Conservation (phyloP, 2,329 filamentous ascomycete species). For the Penicillium sp. region DNA sequence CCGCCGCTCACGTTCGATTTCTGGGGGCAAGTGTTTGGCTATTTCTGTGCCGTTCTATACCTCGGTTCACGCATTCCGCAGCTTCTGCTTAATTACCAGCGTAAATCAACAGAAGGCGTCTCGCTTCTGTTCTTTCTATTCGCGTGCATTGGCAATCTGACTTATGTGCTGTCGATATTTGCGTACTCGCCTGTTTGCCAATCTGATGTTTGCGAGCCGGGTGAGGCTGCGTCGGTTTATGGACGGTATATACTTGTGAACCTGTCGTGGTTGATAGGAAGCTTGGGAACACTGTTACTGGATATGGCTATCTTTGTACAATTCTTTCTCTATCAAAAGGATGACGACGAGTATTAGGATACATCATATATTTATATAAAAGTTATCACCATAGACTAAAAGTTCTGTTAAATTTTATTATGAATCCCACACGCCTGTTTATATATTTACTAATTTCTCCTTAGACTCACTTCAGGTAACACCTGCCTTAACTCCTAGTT, state of each 20-base stretch:
- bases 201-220: slow-evolving; percentile 53
- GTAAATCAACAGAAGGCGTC: slow-evolving; percentile 90
- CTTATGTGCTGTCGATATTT: slow-evolving; percentile 87
- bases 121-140: slow-evolving; percentile 95
- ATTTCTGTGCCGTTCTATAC: slow-evolving; percentile 84
- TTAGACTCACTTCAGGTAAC: no score
- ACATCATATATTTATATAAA: neutral
- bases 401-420: neutral
- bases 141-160: slow-evolving; percentile 90
- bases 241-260: slow-evolving; percentile 83
- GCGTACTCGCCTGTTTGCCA: slow-evolving; percentile 75
- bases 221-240: slow-evolving; percentile 67
- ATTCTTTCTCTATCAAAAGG: slow-evolving; percentile 75
- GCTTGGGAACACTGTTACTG: slow-evolving; percentile 77
- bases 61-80: slow-evolving; percentile 87
- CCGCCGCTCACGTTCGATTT: slow-evolving; percentile 61
- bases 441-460: no score
- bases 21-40: slow-evolving; percentile 87
- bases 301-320: slow-evolving; percentile 86
- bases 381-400: neutral
- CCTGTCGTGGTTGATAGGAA: slow-evolving; percentile 83
- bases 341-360: slow-evolving; percentile 16
- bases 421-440: no score
- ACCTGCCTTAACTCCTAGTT: no score
- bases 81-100: slow-evolving; percentile 83